Evolutionary conservation across 2,329 filamentous ascomycete genomes (phyloP).

Genomic region (Ophiostoma piceae): DNA sequence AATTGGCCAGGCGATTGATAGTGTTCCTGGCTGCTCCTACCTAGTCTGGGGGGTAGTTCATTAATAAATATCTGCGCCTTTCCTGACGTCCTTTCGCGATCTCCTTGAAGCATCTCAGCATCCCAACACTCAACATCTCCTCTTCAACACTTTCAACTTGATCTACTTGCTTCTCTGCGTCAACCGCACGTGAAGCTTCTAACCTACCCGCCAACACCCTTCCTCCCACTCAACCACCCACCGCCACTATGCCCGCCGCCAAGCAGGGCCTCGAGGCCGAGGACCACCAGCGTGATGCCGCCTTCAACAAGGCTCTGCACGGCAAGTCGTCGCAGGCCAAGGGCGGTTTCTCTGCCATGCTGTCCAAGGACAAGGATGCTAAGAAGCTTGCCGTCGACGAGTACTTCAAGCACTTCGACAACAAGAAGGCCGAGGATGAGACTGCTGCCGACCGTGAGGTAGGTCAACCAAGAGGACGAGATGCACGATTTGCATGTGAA

Average conservation of each 20-base stretch:
- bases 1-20: slow-evolving; percentile 14
- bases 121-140: background rate
- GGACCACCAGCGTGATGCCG: slow-evolving; percentile 78
- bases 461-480: slow-evolving; percentile 33
- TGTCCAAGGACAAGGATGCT: slow-evolving; percentile 65
- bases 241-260: slow-evolving; percentile 21
- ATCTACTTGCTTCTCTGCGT: background rate
- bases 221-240: background rate
- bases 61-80: slow-evolving; percentile 19
- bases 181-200: background rate
- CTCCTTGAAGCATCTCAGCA: background rate
- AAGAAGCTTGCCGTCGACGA: slow-evolving; percentile 63
- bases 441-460: slow-evolving; percentile 78
- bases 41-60: background rate
- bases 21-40: background rate
- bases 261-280: slow-evolving; percentile 62
- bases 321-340: slow-evolving; percentile 61
- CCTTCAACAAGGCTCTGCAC: slow-evolving; percentile 86
- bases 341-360: slow-evolving; percentile 76
- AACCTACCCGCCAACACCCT: background rate
- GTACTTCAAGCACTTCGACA: slow-evolving; percentile 85
- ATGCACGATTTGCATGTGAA: background rate
- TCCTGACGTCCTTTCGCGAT: slow-evolving; percentile 9
- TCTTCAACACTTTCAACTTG: slow-evolving; percentile 7
- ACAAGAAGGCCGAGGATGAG: slow-evolving; percentile 68